Percentiles rank a stretch among this genome's conserved stretches.
Conservation (phyloP, 106 monocot species). For the Dendrobium officinale region DNA sequence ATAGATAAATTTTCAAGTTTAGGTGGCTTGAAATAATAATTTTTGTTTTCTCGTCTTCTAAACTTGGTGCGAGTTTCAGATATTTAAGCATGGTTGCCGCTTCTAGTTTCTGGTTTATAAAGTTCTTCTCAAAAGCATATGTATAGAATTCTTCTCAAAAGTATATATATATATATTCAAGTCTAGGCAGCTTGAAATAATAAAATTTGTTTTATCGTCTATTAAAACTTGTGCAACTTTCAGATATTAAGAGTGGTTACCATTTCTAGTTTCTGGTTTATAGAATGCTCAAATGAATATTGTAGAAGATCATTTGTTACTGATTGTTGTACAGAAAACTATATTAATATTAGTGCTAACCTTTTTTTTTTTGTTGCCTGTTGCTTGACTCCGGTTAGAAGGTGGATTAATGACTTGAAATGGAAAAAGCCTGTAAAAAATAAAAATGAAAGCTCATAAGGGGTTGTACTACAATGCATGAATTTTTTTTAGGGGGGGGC, state of each 20-base stretch:
- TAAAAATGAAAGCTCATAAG: too few species aligned
- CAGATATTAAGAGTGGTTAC: background rate
- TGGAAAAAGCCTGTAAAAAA: too few species aligned
- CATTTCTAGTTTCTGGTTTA: background rate
- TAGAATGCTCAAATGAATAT: background rate
- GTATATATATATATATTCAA: too few species aligned
- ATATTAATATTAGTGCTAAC: background rate
- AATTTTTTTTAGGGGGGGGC: too few species aligned
- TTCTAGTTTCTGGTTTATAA: background rate
- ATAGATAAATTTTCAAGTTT: too few species aligned
- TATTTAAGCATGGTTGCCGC: background rate
- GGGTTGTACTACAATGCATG: too few species aligned
- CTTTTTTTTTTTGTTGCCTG: background rate
- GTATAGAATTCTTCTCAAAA: background rate
- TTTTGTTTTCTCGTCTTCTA: background rate
- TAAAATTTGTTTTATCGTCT: background rate
- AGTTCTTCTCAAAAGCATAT: background rate
- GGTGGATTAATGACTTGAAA: too few species aligned
- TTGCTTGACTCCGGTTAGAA: background rate
- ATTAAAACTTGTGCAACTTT: background rate
- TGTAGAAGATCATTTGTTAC: background rate
- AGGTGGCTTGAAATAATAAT: too few species aligned
- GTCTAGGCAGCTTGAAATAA: too few species aligned
- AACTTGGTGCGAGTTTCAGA: background rate
- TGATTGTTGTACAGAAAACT: background rate